phyloP scores from a whole-genome alignment of 371 early-diverging fungal species.

The Mortierella sp. region DNA sequence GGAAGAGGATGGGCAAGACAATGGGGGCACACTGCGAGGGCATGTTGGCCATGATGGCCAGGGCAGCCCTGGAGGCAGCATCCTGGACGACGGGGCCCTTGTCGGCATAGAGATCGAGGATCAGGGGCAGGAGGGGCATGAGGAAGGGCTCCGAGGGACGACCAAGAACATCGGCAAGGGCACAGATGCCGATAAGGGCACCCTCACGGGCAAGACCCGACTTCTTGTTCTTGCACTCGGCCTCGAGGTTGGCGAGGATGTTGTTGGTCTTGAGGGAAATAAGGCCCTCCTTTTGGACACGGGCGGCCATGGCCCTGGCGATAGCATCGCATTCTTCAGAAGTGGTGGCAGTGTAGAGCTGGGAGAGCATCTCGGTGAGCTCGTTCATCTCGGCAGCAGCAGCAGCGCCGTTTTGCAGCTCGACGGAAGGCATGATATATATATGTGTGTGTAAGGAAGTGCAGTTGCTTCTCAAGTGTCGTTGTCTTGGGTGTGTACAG shows the following conservation, averaged over 20 bases:
- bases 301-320: conserved; percentile 67
- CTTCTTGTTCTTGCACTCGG: conserved; percentile 77
- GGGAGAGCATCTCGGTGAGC: conserved; percentile 60
- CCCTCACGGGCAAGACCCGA: conserved; percentile 80
- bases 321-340: conserved; percentile 70
- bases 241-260: conserved; percentile 69
- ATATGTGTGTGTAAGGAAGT: neutral
- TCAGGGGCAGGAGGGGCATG: conserved; percentile 66
- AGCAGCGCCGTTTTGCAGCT: conserved; percentile 30
- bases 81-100: conserved; percentile 82
- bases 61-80: conserved; percentile 75
- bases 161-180: conserved; percentile 69
- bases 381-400: conserved; percentile 29
- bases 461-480: neutral
- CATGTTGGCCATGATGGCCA: conserved; percentile 63
- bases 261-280: conserved; percentile 69
- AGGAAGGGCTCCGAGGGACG: conserved; percentile 75
- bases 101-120: conserved; percentile 78
- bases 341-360: conserved; percentile 71
- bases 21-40: conserved; percentile 71
- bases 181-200: conserved; percentile 77
- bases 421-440: conserved; percentile 48
- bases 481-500: neutral
- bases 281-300: conserved; percentile 65
- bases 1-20: conserved; percentile 73